Percentiles rank a stretch among this genome's conserved stretches.
Evolutionary conservation across 139 green algal genomes (phyloP).

Genomic region (Chlorella sp.): DNA sequence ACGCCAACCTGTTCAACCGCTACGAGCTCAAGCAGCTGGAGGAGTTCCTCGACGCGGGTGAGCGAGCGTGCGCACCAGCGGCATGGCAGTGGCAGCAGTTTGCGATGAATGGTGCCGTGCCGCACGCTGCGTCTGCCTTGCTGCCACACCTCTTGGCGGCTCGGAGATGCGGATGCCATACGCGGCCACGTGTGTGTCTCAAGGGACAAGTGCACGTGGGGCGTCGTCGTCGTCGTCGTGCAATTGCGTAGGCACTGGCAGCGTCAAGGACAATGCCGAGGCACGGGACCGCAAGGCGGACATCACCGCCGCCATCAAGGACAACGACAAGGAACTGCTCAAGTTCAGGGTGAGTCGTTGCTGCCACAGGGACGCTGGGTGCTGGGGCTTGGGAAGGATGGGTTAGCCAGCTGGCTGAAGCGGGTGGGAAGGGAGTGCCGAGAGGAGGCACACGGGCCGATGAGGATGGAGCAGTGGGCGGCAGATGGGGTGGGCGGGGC

Average conservation of each 20-base stretch:
- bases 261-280: conserved; percentile 28
- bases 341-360: conserved; percentile 14
- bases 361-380: too few species aligned
- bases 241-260: conserved; percentile 13
- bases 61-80: too few species aligned
- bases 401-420: too few species aligned
- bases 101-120: too few species aligned
- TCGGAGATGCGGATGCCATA: neutral
- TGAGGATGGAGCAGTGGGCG: too few species aligned
- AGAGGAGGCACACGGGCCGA: too few species aligned
- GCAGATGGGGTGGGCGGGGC: too few species aligned
- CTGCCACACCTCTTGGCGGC: neutral
- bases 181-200: neutral
- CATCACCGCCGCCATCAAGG: conserved; percentile 16
- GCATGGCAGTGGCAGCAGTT: too few species aligned
- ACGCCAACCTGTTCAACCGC: conserved; percentile 60
- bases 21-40: conserved; percentile 44
- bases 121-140: too few species aligned
- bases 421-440: too few species aligned
- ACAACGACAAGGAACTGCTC: conserved; percentile 23
- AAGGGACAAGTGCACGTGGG: neutral
- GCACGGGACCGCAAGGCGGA: conserved; percentile 23
- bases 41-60: conserved; percentile 32
- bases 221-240: too few species aligned
- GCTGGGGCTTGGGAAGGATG: too few species aligned